Base-by-base conservation (phyloP, 2,329 filamentous ascomycete genomes). In the Hypocrella siamensis region DNA sequence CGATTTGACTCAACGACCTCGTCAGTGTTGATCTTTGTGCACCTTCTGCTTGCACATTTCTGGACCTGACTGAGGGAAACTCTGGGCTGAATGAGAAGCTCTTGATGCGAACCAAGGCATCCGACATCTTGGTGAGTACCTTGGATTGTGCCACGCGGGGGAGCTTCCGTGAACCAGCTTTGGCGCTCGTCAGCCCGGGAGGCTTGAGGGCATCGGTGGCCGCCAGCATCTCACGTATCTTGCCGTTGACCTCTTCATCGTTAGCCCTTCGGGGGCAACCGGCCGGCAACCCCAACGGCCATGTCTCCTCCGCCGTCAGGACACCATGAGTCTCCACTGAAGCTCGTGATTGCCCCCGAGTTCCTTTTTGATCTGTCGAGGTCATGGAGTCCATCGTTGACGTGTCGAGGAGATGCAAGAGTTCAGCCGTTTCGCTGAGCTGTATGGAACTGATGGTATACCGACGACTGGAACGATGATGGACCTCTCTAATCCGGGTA, bases 171-270 rank as follows among this genome's bases (percentile, higher is more conserved):
- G 34, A 28, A 4, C 38, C 32, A 32, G 40, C 16, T 34, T 31
- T 17, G 30, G 24, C 5, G 32, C 29, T 30, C 3, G 35, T 37
- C 6, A 38, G 33, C n/a, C 39, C 33, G 4, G 36, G 39, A 17
- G 53, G 47, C 34, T 57, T 58, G 5, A 57, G 38, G 10, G 46
- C 42, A 21, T 53, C 36, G 3, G 46, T 54, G 5, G 53, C 51
- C 9, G 54, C 48, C 17, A 59, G 38, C 54, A 58, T 59, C 10
- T 47, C 48, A 4, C 34, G 32, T 9, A 56, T 38, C 35, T 58
- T 58, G n/a, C 47, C 34, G 17, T 47, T 46, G 19, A 58, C 46
- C 17, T 48, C 42, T 4, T 48, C 42, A 11, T 46, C 34, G 15
- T 35, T 37, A 8, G 29, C 25, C 28, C 26, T 17, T 4, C 17